phyloP scores from a whole-genome alignment of 73 alveolate species.

The Stentor coeruleus region DNA sequence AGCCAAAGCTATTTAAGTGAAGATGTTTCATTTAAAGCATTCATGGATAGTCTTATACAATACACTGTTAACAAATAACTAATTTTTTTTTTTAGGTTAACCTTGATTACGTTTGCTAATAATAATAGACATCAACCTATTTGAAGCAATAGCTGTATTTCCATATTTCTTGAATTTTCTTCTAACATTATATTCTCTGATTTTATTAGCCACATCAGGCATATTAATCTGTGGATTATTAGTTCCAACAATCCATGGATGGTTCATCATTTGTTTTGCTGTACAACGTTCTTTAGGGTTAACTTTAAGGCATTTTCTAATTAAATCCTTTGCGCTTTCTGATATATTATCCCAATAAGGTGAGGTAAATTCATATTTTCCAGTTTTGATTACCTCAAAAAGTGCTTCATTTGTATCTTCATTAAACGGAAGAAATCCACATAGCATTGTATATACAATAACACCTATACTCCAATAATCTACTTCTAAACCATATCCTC shows the following conservation, averaged over 20 bases:
- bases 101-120: constrained; percentile 30
- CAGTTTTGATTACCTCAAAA: constrained; percentile 73
- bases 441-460: constrained; percentile 83
- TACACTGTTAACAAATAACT: constrained; percentile 93
- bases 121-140: constrained; percentile 33
- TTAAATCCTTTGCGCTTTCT: constrained; percentile 77
- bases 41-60: constrained; percentile 87
- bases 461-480: constrained; percentile 97
- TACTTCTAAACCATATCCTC: constrained; percentile 93
- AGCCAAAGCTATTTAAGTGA: constrained; percentile 87
- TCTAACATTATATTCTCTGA: constrained; percentile 71
- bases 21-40: constrained; percentile 88
- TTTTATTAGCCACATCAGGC: constrained; percentile 66
- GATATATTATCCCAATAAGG: constrained; percentile 86
- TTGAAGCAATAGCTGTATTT: background rate
- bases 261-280: constrained; percentile 75
- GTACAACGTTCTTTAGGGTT: constrained; percentile 72
- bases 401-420: constrained; percentile 82
- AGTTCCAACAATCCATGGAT: constrained; percentile 86
- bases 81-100: too few species aligned
- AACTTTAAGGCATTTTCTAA: constrained; percentile 44
- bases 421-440: constrained; percentile 95
- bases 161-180: constrained; percentile 65
- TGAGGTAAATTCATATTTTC: constrained; percentile 75
- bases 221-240: constrained; percentile 75